phyloP scores from a whole-genome alignment of 169 alveolate genomes.

The Plasmodium sp. region DNA sequence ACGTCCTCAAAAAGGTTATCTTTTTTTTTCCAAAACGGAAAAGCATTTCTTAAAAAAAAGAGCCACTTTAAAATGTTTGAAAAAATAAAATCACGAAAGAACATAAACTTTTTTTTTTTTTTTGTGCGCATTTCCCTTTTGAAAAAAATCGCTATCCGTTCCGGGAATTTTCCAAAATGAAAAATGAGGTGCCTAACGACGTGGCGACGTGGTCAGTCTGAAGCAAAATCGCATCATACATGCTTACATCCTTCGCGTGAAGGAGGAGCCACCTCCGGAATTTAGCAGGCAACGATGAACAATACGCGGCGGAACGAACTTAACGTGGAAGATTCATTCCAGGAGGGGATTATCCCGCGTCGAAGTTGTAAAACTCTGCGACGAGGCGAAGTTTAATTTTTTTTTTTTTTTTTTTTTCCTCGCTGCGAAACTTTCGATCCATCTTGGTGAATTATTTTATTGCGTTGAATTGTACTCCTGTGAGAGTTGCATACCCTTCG shows the following conservation, averaged over 20 bases:
- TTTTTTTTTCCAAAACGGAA: neutral
- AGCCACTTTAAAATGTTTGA: neutral
- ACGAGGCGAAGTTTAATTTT: neutral
- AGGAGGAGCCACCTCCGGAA: neutral
- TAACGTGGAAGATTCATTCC: neutral
- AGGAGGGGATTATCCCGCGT: neutral
- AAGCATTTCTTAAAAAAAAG: neutral
- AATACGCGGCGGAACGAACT: neutral
- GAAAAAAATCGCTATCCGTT: neutral
- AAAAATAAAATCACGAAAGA: neutral
- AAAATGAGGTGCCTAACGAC: neutral
- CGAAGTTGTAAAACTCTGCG: neutral
- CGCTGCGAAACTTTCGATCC: neutral
- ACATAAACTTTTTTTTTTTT: neutral
- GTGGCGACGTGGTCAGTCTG: neutral
- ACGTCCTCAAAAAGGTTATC: neutral
- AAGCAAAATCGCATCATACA: neutral
- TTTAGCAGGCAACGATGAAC: neutral
- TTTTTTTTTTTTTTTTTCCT: neutral
- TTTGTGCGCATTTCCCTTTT: neutral
- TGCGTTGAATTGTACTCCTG: neutral
- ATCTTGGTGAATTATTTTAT: neutral
- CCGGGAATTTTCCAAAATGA: neutral
- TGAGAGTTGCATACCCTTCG: neutral
- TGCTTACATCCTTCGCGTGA: neutral